A percentile compares a stretch with the other conserved stretches of the same genome.
These are phyloP conservation scores for Arctium minus DNA, from an alignment of 129 eudicot genomes.

Conservation along the genomic window DNA sequence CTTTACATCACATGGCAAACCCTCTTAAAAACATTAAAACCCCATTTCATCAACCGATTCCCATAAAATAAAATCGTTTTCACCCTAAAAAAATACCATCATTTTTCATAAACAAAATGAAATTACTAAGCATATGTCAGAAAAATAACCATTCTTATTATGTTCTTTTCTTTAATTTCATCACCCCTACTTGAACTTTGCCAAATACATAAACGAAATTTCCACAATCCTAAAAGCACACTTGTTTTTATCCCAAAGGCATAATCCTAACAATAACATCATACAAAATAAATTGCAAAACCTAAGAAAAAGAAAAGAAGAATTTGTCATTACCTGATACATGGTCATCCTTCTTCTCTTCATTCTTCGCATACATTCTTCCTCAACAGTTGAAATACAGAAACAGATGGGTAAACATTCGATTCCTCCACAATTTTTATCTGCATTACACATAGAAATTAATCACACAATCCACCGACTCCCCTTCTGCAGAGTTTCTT, in stretches of 20 bases:
- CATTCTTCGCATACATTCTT: slow-evolving; percentile 18
- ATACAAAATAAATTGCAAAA: not conserved
- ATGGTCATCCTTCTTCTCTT: slow-evolving; percentile 11
- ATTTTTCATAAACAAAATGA: not conserved
- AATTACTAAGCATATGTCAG: not conserved
- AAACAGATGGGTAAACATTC: slow-evolving; percentile 18
- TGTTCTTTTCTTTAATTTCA: not conserved
- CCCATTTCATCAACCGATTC: not conserved
- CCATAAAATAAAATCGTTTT: not conserved
- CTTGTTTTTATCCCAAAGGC: slow-evolving; percentile 4
- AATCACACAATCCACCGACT: not conserved
- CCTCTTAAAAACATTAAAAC: not conserved
- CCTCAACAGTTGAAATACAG: slow-evolving; percentile 13
- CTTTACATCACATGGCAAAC: not conserved
- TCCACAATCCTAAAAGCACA: slow-evolving; percentile 12
- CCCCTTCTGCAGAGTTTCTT: no score
- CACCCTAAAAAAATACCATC: not conserved
- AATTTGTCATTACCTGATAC: slow-evolving; percentile 6
- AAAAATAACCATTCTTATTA: not conserved
- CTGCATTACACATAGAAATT: slow-evolving; percentile 11
- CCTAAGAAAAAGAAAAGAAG: not conserved
- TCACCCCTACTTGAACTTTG: not conserved
- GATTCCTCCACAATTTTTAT: slow-evolving; percentile 19
- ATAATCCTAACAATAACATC: slow-evolving; percentile 5
- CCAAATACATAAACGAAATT: not conserved